phyloP scores from a whole-genome alignment of 1,284 basidiomycete genomes.

The Ganoderma boninense region DNA sequence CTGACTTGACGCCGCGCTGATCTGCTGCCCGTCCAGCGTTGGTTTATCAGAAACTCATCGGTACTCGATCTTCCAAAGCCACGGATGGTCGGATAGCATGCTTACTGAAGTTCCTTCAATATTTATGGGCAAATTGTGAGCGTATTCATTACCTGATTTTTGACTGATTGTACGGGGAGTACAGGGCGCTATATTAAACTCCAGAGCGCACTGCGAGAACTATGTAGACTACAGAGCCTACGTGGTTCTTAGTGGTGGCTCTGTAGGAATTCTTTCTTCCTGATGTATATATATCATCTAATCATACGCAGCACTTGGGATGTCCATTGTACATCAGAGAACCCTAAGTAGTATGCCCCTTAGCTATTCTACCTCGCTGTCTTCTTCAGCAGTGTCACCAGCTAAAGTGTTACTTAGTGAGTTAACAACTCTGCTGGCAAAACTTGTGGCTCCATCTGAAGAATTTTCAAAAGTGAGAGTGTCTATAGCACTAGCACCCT shows the following conservation, averaged over 20 bases:
- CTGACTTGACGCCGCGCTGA: not conserved
- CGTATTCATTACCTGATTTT: not conserved
- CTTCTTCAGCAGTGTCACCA: not conserved
- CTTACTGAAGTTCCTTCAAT: not conserved
- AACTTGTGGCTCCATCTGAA: not conserved
- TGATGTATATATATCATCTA: not conserved
- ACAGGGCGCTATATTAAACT: not conserved
- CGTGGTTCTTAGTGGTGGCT: not conserved
- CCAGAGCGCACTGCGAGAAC: not conserved
- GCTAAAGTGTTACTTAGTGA: not conserved
- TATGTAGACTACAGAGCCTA: not conserved
- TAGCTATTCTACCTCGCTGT: not conserved
- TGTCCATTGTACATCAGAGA: no score
- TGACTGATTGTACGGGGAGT: not conserved
- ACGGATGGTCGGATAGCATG: not conserved
- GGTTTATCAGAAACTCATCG: no score
- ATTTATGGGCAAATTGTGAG: not conserved
- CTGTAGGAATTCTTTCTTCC: not conserved
- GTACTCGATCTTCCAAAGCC: not conserved
- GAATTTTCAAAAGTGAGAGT: not conserved
- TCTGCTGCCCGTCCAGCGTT: not conserved
- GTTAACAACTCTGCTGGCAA: not conserved
- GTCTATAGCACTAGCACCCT: not conserved
- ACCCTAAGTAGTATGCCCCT: no score
- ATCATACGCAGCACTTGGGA: no score